Percentiles rank a stretch among this genome's conserved stretches.
These are phyloP conservation scores for Trichoderma sp. DNA, from an alignment of 2,329 filamentous ascomycete species.

Conservation along the genomic window DNA sequence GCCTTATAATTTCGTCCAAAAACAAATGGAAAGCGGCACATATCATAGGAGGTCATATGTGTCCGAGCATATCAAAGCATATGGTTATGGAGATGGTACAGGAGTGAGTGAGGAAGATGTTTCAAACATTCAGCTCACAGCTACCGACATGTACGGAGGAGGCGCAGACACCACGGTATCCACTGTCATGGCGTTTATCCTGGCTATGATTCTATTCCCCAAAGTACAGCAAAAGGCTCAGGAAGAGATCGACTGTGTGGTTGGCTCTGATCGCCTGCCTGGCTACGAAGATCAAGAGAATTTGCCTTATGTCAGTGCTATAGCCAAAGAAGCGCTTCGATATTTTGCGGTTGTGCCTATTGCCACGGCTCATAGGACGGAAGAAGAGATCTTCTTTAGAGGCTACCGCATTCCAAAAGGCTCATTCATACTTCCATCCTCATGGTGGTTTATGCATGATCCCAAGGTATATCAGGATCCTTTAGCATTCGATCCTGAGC, in stretches of 20 bases:
- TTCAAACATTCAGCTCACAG: not conserved
- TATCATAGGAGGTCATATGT: not conserved
- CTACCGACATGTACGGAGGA: not conserved
- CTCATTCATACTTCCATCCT: not conserved
- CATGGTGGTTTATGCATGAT: constrained; percentile 12
- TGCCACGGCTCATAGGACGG: not conserved
- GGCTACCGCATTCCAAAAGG: constrained; percentile 14
- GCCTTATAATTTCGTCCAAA: not conserved
- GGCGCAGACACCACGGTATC: not conserved
- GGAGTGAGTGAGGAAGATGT: not conserved
- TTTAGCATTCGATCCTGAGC: constrained; percentile 28
- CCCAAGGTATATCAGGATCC: constrained; percentile 40
- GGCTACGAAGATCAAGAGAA: not conserved
- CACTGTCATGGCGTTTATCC: not conserved
- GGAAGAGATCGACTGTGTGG: constrained; percentile 8
- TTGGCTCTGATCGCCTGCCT: not conserved
- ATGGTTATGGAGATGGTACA: not conserved
- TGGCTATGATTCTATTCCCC: not conserved
- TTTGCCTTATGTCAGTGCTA: not conserved
- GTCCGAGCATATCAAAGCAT: not conserved
- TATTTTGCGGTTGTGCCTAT: not conserved
- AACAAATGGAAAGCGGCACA: not conserved
- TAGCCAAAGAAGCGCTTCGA: not conserved
- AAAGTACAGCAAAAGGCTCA: constrained; percentile 5
- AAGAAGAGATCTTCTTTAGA: not conserved